Evolutionary conservation across 306 rosid genomes (phyloP).

Genomic region (Rosa chinensis): DNA sequence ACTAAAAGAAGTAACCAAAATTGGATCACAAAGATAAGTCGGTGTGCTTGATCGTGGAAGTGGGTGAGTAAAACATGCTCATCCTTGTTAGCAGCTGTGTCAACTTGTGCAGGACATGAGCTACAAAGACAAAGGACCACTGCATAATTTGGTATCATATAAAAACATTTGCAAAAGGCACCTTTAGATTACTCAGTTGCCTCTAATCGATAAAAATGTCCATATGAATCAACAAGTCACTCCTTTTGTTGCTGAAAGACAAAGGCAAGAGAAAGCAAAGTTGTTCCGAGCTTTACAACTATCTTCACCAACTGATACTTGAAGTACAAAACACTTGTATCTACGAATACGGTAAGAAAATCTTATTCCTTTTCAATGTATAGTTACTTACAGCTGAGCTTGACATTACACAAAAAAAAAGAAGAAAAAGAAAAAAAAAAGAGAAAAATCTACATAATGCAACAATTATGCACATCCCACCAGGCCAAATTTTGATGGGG

Average conservation of each 20-base stretch:
- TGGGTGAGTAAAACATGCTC: neutral
- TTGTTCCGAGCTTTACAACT: conserved; percentile 8
- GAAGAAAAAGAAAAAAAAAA: neutral
- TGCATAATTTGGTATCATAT: neutral
- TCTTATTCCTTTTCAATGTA: neutral
- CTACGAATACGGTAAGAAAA: neutral
- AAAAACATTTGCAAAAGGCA: neutral
- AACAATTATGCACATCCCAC: conserved; percentile 14
- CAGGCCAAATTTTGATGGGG: conserved; percentile 23
- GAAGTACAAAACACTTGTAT: neutral
- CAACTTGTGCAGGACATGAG: conserved; percentile 1
- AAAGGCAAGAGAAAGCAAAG: neutral
- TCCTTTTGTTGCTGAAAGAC: conserved; percentile 8
- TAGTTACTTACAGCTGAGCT: conserved; percentile 6
- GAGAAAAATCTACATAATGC: neutral
- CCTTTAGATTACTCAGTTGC: neutral
- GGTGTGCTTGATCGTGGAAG: neutral
- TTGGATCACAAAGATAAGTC: neutral
- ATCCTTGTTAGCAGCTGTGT: neutral
- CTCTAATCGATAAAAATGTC: neutral
- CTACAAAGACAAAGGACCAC: neutral
- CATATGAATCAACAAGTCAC: neutral
- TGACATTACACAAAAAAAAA: neutral
- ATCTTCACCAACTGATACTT: conserved; percentile 1
- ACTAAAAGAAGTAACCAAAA: neutral